Evolutionary conservation across 805 yeast genomes (phyloP), one percentile per base, ranked within the genome.

Genomic region (Saturnispora galanensis): DNA sequence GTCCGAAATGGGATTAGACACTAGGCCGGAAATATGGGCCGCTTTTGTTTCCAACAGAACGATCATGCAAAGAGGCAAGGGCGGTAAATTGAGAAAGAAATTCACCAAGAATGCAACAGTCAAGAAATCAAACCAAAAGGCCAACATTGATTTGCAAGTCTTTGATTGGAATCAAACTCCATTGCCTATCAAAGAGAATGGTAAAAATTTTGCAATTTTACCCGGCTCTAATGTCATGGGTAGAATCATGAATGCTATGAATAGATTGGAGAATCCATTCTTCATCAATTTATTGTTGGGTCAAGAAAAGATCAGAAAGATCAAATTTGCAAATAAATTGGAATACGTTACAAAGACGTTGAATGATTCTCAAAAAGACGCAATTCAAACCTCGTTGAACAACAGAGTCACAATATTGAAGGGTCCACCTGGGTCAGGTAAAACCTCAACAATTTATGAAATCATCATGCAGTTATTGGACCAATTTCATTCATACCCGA

Each of bases 401-500:
- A 76, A 80, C 16, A 57, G 67, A 58, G 39, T 74, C 8, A 61
- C 76, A 0, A 70, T 82, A 8, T 69, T 82, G 8, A 87, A 82
- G 53, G 90, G 90, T 1, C 90, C 89, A 1, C 88, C 88, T 1
- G 89, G 89, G 6, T 80, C 88, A 0, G 89, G 89, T 18, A 81
- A 81, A 57, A 89, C 97, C 0, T 82, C 82, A 44, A 89, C 97
- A 0, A 59, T 90, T 26, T 76, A 87, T 18, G 97, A 90, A 58
- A 67, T 86, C 21, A 79, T 88, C 37, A 73, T 81, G 46, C 96
- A 89, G 59, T 66, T 89, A 38, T 39, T 77, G 36, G 80, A 79
- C 53, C 65, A 79, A 46, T 63, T 80, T 44, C 72, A 69, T 36
- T 74, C 74, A 2, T 76, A 68, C 52, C 87, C 87, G 1, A 77